Evolutionary conservation across 2,329 filamentous ascomycete species (phyloP).

Genomic region (Akanthomyces lecanii): DNA sequence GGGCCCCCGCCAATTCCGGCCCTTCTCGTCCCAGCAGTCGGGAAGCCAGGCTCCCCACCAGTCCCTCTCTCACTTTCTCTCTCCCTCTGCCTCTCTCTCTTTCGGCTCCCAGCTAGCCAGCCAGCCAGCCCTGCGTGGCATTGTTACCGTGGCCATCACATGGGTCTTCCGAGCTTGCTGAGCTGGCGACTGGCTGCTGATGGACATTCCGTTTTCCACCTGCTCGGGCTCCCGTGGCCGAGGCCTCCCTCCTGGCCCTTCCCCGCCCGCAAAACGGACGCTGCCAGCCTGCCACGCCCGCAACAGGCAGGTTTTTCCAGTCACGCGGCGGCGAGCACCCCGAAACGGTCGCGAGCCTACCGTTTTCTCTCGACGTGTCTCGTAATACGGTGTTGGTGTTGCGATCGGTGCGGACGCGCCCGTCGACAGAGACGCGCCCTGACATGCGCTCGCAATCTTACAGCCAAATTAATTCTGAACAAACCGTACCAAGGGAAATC

Average conservation of each 20-base stretch:
- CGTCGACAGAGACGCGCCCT: neutral
- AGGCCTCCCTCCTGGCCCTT: neutral
- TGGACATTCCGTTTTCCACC: slow-evolving; percentile 12
- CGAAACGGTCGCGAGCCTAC: slow-evolving; percentile 4
- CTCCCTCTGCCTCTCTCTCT: slow-evolving; percentile 16
- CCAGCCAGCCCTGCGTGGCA: slow-evolving; percentile 17
- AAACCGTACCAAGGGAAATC: neutral
- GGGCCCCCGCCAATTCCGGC: neutral
- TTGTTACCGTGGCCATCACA: slow-evolving; percentile 18
- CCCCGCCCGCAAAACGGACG: slow-evolving; percentile 5
- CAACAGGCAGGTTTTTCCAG: neutral
- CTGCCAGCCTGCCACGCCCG: neutral
- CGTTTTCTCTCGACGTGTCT: slow-evolving; percentile 10
- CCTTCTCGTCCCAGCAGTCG: neutral
- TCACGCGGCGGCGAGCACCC: slow-evolving; percentile 6
- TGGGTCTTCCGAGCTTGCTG: neutral
- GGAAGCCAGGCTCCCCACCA: neutral
- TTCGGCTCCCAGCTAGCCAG: slow-evolving; percentile 11
- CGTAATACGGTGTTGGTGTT: neutral
- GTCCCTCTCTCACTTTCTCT: slow-evolving; percentile 22
- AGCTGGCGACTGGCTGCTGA: neutral
- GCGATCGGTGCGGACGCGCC: neutral
- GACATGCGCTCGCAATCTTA: neutral
- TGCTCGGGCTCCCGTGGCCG: neutral
- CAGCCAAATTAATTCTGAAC: neutral